Percentiles rank a stretch among this genome's conserved stretches.
phyloP scores from a whole-genome alignment of 257 asterid species.

The Salvia hispanica region DNA sequence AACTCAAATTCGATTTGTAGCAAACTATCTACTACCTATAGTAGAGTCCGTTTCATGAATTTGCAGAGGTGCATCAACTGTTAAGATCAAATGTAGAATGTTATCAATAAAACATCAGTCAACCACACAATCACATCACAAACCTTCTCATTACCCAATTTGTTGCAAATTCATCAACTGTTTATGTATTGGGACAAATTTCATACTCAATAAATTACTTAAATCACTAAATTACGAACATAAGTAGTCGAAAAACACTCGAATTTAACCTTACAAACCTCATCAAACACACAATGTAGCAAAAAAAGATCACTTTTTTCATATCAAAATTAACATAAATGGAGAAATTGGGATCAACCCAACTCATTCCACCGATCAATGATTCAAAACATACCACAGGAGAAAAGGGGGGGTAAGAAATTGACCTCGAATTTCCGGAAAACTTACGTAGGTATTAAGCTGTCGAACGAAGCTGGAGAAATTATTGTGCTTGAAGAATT shows the following conservation, averaged over 20 bases:
- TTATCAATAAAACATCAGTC: constrained; percentile 33
- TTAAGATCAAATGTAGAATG: constrained; percentile 12
- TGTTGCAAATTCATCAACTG: no score
- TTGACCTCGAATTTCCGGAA: neutral
- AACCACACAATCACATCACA: neutral
- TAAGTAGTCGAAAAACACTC: neutral
- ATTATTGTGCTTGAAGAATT: constrained; percentile 75
- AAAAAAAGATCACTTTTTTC: no score
- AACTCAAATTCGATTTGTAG: constrained; percentile 27
- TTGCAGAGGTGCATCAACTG: constrained; percentile 35
- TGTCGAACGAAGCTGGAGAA: constrained; percentile 90
- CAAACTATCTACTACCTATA: constrained; percentile 33
- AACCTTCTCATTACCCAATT: no score
- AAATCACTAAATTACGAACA: neutral
- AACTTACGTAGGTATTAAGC: constrained; percentile 90
- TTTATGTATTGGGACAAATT: no score
- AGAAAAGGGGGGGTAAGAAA: neutral
- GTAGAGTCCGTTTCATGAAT: constrained; percentile 32
- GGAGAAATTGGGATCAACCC: neutral
- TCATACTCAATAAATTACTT: no score
- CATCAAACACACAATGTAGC: neutral
- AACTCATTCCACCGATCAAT: neutral
- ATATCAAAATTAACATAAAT: neutral
- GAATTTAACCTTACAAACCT: neutral
- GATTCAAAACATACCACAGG: neutral